phyloP scores from a whole-genome alignment of 2,329 filamentous ascomycete genomes.

The Colletotrichum eleusines region DNA sequence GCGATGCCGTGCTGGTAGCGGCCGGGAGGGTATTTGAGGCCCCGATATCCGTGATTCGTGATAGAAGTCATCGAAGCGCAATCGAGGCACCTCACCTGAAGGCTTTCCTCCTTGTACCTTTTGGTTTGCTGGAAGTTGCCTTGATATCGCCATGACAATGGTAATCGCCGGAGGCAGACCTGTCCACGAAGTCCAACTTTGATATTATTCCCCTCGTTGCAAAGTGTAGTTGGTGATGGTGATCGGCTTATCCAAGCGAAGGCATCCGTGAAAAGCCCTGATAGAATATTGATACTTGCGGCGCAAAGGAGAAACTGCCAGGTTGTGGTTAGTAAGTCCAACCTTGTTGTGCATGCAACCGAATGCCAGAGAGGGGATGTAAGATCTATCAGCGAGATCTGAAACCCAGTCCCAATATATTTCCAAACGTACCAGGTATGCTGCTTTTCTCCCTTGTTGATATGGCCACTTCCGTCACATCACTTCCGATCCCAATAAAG shows the following conservation, averaged over 20 bases:
- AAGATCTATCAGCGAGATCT: background rate
- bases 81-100: slow-evolving; percentile 16
- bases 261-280: slow-evolving; percentile 49
- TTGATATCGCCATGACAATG: background rate
- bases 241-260: slow-evolving; percentile 52
- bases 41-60: slow-evolving; percentile 32
- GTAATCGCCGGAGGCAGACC: background rate
- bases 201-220: slow-evolving; percentile 36
- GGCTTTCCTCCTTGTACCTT: background rate
- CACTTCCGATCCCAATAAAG: slow-evolving; percentile 45
- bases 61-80: slow-evolving; percentile 37
- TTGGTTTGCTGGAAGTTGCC: background rate
- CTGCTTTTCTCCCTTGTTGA: slow-evolving; percentile 41
- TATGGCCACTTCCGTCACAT: slow-evolving; percentile 40
- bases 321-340: background rate
- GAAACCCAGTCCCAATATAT: background rate
- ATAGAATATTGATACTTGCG: slow-evolving; percentile 54
- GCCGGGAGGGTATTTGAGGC: background rate
- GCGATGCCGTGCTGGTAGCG: background rate
- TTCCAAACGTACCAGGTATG: slow-evolving; percentile 46
- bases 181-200: background rate
- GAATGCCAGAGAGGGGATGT: background rate
- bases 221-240: slow-evolving; percentile 48
- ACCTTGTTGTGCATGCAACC: background rate
- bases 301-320: slow-evolving; percentile 53